Conservation (phyloP, 2,329 filamentous ascomycete species). For the Sodiomyces alkalinus region DNA sequence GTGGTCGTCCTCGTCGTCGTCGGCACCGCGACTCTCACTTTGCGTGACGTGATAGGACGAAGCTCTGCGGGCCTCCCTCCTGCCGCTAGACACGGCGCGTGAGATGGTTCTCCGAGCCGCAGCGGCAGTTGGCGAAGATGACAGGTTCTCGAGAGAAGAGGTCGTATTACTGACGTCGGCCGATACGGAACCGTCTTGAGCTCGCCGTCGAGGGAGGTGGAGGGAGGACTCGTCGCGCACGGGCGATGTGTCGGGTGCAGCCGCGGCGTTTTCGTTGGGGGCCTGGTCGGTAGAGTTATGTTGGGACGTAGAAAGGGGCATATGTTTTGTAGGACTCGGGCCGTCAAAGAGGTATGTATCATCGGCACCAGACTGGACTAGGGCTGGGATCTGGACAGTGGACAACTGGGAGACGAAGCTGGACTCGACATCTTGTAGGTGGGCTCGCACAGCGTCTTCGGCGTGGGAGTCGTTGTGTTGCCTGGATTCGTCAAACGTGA, state of each 20-base stretch:
- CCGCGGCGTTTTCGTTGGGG: too few relatives aligned
- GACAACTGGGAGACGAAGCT: conserved; percentile 46
- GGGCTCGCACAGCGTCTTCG: conserved; percentile 37
- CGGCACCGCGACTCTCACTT: too few relatives aligned
- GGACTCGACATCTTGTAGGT: conserved; percentile 49
- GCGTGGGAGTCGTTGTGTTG: conserved; percentile 35
- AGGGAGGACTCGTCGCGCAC: conserved; percentile 8
- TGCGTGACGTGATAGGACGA: background rate
- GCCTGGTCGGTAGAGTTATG: too few relatives aligned
- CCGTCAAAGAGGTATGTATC: conserved; percentile 45
- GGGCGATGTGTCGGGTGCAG: too few relatives aligned
- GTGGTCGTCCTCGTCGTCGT: conserved; percentile 8
- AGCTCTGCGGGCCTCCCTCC: conserved; percentile 9
- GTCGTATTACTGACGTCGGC: conserved; percentile 26
- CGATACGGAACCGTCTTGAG: conserved; percentile 11
- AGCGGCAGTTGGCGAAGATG: conserved; percentile 40
- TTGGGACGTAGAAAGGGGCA: conserved; percentile 18
- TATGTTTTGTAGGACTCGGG: conserved; percentile 15
- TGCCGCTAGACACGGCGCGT: conserved; percentile 31
- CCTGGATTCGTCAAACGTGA: conserved; percentile 18
- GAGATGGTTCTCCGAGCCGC: conserved; percentile 38
- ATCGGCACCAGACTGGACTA: conserved; percentile 32
- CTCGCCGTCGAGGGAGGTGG: conserved; percentile 5
- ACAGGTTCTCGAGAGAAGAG: conserved; percentile 35
- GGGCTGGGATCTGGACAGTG: conserved; percentile 35